These are phyloP conservation scores for Salix suchowensis DNA, from an alignment of 345 rosid species.

Conservation along the genomic window DNA sequence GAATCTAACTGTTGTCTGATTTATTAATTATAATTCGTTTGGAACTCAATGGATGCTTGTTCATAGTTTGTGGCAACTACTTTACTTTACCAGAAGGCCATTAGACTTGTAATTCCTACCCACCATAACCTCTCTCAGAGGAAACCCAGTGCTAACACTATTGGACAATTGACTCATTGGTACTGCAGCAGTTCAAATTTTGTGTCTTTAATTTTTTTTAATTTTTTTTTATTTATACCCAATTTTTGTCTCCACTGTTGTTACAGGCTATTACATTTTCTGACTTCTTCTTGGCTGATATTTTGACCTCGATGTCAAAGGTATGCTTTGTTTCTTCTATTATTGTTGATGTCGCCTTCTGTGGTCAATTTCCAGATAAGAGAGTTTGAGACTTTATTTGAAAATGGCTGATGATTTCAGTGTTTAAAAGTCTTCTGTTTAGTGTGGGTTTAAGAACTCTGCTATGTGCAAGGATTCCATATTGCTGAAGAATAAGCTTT, in stretches of 20 bases:
- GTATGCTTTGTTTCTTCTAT: conserved; percentile 37
- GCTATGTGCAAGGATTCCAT: neutral
- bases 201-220: neutral
- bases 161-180: neutral
- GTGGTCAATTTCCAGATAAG: neutral
- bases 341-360: neutral
- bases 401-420: neutral
- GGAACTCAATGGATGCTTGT: neutral
- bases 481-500: neutral
- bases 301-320: conserved; percentile 93
- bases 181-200: neutral
- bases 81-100: neutral
- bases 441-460: neutral
- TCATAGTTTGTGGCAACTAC: neutral
- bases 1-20: neutral
- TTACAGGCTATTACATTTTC: conserved; percentile 75
- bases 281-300: conserved; percentile 94
- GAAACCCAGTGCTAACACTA: neutral
- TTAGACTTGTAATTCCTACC: neutral
- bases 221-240: neutral
- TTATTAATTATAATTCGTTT: neutral
- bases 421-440: neutral
- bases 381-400: neutral
- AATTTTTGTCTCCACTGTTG: conserved; percentile 1
- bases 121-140: neutral